These are phyloP conservation scores for Skeletonema costatum DNA, from an alignment of 108 stramenopile genomes.

Conservation along the genomic window DNA sequence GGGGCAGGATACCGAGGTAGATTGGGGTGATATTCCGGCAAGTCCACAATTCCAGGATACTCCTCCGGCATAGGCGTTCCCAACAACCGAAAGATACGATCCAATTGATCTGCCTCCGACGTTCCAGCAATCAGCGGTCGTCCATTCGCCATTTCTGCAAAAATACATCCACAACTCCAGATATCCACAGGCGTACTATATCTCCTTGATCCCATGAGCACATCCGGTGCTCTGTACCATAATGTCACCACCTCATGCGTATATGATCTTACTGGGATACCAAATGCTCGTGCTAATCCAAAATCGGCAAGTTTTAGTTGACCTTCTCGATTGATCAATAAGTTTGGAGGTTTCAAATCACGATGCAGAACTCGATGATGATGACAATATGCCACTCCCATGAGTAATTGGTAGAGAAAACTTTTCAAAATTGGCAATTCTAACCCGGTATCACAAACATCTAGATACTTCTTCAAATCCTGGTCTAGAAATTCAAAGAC, in stretches of 20 bases:
- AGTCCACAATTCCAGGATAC: conserved; percentile 92
- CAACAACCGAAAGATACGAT: conserved; percentile 89
- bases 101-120: conserved; percentile 89
- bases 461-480: conserved; percentile 96
- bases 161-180: conserved; percentile 98
- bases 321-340: conserved; percentile 96
- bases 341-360: conserved; percentile 96
- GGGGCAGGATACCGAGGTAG: conserved; percentile 87
- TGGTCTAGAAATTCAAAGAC: conserved; percentile 99
- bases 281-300: conserved; percentile 97
- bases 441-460: conserved; percentile 93
- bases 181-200: conserved; percentile 99
- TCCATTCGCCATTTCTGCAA: conserved; percentile 98
- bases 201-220: conserved; percentile 94
- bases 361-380: conserved; percentile 96
- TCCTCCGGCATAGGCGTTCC: conserved; percentile 79
- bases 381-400: conserved; percentile 99
- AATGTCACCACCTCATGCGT: conserved; percentile 97
- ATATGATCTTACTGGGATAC: conserved; percentile 94
- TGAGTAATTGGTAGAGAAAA: conserved; percentile 93
- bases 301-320: conserved; percentile 99
- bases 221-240: conserved; percentile 99
- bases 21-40: conserved; percentile 91
- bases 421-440: conserved; percentile 91
- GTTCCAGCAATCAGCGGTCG: conserved; percentile 89